Evolutionary conservation across 2,329 filamentous ascomycete species (phyloP), one percentile per base, ranked within the genome.

Genomic region (Calonectria henricotiae): DNA sequence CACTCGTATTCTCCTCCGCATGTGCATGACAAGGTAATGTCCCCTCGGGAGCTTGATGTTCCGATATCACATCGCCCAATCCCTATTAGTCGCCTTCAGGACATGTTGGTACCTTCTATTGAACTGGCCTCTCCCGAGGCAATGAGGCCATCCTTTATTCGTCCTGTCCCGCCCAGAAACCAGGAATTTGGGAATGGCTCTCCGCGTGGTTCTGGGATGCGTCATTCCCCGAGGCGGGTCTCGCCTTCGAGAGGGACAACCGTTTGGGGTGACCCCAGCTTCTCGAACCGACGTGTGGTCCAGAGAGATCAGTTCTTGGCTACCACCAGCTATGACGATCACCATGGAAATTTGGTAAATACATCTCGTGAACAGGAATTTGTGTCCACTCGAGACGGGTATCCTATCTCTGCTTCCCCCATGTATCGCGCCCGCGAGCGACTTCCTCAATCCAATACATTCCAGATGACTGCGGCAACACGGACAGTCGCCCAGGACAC

Each of bases 81-180:
- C n/a, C 51, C 73, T 15, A 60, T 70, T 64, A 71, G 68, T 62
- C 62, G 73, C 69, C 41, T 81, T 13, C 82, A 84, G 73, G 86
- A 88, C 44, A 80, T 84, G 74, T 77, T 86, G 69, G 81, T 88
- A 15, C 84, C 76, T 9, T 88, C 86, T 7, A 84, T 87, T 73
- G 86, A 88, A 71, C 82, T 83, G 23, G 74, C 62, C 7, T 86
- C 85, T 39, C 84, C 84, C 5, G 74, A 79, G 27, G 63, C 75
- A 23, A 79, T 79, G 76, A 77, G 75, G 66, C 80, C 82, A 4
- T 79, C 79, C 1, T 83, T 82, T 74, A 74, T 83, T 47, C 81
- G 81, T 67, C 63, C 77, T 35, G 67, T 81, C 35, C 80, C 80
- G 12, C 78, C 79, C 20, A 77, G 79, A 63, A 69, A 70, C 12